Evolutionary conservation across 768 basidiomycete species (phyloP).

Genomic region (Russula olivacea): DNA sequence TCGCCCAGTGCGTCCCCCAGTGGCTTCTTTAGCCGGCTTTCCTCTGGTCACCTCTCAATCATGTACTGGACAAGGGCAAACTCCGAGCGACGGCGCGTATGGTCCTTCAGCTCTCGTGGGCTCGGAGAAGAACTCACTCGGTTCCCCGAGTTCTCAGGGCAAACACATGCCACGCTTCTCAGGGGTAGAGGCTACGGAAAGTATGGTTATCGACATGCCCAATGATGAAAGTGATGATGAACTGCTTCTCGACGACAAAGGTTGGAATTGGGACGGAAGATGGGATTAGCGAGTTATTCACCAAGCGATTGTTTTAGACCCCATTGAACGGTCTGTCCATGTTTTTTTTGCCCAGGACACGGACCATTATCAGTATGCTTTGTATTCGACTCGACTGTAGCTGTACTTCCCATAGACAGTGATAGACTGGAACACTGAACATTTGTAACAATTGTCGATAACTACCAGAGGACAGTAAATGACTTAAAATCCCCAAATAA

Average conservation of each 20-base stretch:
- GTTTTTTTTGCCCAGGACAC: neutral
- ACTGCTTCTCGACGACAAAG: conserved; percentile 19
- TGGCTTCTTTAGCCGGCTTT: neutral
- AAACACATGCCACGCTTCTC: neutral
- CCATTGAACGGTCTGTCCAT: too few species aligned
- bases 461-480: neutral
- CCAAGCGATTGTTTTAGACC: neutral
- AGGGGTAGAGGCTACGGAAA: neutral
- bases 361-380: neutral
- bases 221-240: conserved; percentile 22
- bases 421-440: neutral
- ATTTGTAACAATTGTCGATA: neutral
- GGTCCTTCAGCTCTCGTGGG: neutral
- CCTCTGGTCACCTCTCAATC: conserved; percentile 18
- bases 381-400: neutral
- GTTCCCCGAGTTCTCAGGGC: neutral
- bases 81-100: conserved; percentile 6
- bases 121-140: neutral
- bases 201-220: conserved; percentile 5
- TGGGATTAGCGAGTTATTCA: conserved; percentile 15
- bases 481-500: too few species aligned
- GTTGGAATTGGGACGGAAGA: conserved; percentile 25
- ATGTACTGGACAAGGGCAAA: conserved; percentile 24
- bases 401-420: neutral
- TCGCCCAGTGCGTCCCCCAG: conserved; percentile 18